A percentile compares a stretch with the other conserved stretches of the same genome.
Conservation (phyloP, 441 rosid genomes). For the Hypseocharis bilobata region DNA sequence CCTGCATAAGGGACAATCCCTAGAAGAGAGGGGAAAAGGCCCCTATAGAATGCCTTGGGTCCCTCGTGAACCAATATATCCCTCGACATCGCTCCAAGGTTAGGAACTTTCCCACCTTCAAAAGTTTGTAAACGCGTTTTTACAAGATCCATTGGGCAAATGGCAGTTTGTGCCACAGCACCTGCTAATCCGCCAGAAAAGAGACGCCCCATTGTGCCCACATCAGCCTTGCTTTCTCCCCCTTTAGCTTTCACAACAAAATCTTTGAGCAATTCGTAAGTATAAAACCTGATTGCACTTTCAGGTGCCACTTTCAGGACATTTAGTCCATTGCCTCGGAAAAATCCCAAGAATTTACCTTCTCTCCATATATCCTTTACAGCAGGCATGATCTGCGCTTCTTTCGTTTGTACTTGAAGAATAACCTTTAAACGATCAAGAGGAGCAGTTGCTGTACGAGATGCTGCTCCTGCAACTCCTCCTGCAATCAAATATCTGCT, state of each 20-base stretch:
- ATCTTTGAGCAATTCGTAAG: constrained; percentile 45
- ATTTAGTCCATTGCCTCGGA: constrained; percentile 86
- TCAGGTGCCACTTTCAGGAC: constrained; percentile 94
- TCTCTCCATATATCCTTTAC: constrained; percentile 61
- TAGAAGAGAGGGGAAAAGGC: constrained; percentile 55
- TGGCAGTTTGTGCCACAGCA: constrained; percentile 54
- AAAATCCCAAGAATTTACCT: constrained; percentile 64
- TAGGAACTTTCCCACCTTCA: constrained; percentile 38
- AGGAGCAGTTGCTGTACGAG: constrained; percentile 93
- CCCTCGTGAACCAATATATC: constrained; percentile 54
- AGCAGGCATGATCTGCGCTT: constrained; percentile 44
- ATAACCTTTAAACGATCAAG: constrained; percentile 77
- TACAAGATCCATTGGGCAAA: constrained; percentile 58
- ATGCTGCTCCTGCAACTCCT: constrained; percentile 88
- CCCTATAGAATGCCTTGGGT: constrained; percentile 52
- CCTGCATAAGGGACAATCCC: constrained; percentile 67
- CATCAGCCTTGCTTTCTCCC: constrained; percentile 31
- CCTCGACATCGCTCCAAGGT: constrained; percentile 36
- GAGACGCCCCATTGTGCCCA: constrained; percentile 42
- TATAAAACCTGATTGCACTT: constrained; percentile 73
- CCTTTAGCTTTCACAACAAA: constrained; percentile 28
- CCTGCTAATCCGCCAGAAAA: constrained; percentile 59
- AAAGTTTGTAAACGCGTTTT: constrained; percentile 57
- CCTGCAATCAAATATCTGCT: constrained; percentile 76
- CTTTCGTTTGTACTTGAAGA: constrained; percentile 75